Evolutionary conservation across 805 yeast species (phyloP), one percentile per base, ranked within the genome.

Genomic region (Spathaspora girioi): DNA sequence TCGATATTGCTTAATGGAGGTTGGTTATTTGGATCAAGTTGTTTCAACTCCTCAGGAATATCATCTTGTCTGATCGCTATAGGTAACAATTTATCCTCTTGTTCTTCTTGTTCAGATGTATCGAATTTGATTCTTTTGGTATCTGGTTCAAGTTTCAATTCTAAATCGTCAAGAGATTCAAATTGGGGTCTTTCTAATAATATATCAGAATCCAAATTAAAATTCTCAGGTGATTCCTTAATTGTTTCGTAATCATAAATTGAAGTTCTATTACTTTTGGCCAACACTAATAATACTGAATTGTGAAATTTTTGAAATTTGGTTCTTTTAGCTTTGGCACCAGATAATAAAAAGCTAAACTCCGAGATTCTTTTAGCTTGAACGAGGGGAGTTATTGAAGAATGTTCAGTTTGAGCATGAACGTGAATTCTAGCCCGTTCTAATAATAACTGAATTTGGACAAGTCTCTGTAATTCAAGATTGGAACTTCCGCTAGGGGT

Each of bases 321-420:
- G 3, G 98, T 93, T 62, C 94, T 77, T 63, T 84, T 86, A 9
- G 97, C 97, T 58, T 84, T 84, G 50, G 94, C 88, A 57, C 98
- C 98, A 1, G 97, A 87, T 45, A 93, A 69, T 0, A 85, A 79
- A 56, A 85, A 79, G 47, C 79, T 71, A 45, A 90, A 75, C 1
- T 81, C 78, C 0, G 91, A 82, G 10, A 86, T 62, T 12, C 78
- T 76, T 43, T 81, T 78, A 1, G 84, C 89, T 54, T 77, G 78
- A 1, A 71, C 66, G 54, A 88, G 69, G 4, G 81, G 75, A 7
- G 83, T 82, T 19, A 77, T 66, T 1, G 86, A 76, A 32, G 83
- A 64, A 55, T 82, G 80, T 60, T 88, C 96, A 20, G 87, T 76
- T 47, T 80, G 80, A 19, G 85, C 79, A 40, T 84, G 84, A 18